phyloP scores from a whole-genome alignment of 345 rosid genomes.

The Sapria himalayana region DNA sequence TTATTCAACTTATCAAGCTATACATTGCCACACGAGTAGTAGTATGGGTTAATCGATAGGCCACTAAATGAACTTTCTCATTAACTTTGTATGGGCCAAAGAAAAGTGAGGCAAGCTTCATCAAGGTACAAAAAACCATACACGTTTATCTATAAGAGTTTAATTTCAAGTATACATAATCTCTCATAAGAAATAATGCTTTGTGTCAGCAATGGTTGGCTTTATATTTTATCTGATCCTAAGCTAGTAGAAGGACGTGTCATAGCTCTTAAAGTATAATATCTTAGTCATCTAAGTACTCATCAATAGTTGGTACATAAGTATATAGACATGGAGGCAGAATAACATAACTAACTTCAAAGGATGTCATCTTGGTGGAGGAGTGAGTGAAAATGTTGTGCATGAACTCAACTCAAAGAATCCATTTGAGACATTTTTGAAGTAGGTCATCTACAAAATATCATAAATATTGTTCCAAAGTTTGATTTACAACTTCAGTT shows the following conservation, averaged over 20 bases:
- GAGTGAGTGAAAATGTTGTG: background rate
- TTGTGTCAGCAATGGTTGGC: background rate
- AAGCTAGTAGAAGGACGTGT: background rate
- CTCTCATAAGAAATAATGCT: background rate
- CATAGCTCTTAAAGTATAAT: background rate
- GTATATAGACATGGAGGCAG: background rate
- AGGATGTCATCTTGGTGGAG: background rate
- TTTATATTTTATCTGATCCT: background rate
- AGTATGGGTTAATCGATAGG: background rate
- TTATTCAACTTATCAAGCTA: no score
- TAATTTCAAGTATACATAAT: background rate
- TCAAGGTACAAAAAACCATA: no score
- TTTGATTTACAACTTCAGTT: no score
- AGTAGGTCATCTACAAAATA: background rate
- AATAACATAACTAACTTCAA: background rate
- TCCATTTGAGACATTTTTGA: background rate
- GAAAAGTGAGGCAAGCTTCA: background rate
- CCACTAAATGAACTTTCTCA: background rate
- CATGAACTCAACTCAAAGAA: background rate
- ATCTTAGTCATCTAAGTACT: background rate
- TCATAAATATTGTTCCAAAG: background rate
- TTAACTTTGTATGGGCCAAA: background rate
- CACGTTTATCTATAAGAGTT: background rate
- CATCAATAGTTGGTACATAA: background rate
- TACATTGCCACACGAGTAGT: no score